Base-by-base conservation (phyloP, 805 yeast genomes). In the Pichia membranifaciens region DNA sequence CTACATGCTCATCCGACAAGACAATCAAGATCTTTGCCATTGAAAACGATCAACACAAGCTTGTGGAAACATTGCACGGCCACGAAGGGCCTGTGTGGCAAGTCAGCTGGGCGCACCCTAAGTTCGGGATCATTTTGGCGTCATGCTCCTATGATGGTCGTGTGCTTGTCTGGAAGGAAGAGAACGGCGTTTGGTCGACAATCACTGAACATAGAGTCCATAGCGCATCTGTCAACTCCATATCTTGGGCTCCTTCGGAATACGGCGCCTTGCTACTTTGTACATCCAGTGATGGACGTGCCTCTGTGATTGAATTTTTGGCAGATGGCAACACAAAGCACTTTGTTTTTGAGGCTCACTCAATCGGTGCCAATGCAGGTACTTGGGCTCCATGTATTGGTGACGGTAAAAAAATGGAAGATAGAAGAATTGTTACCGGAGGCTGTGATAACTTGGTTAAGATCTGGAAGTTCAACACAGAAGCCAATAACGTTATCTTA, bases 21-120 rank as follows among this genome's bases (percentile, higher is more conserved):
- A 85, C 96, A n/a, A 85, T 91, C 70, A 88, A 90, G 70, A 82
- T 93, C 49, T 93, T 88, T 66, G 96, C 90, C 56, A 82, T 91
- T 38, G 91, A 87, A 43, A 93, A 91, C 34, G 78, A 73, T 59
- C 91, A 88, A 66, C 43, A 48, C 12, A 84, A 76, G 61, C 73
- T 89, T 44, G 75, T 84, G 17, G 96, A 89, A 55, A 90, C 98
- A 1, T 72, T 93, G 53, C 74, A 78, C 42, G 97, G 95, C 34
- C 99, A 93, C 66, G 96, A 89, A 53, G 99, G 98, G 31, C 98
- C 99, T 12, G 97, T 93, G 41, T 93, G 99, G 99, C 96, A 91
- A 69, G 95, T 89, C 18, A 80, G 87, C 46, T 93, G 99, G 99
- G 98, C 98, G 3, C 99, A 93, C 64, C 99, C 99, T 29, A 91